Conservation (phyloP, 2,329 filamentous ascomycete species). For the Leptosphaerulina australis region DNA sequence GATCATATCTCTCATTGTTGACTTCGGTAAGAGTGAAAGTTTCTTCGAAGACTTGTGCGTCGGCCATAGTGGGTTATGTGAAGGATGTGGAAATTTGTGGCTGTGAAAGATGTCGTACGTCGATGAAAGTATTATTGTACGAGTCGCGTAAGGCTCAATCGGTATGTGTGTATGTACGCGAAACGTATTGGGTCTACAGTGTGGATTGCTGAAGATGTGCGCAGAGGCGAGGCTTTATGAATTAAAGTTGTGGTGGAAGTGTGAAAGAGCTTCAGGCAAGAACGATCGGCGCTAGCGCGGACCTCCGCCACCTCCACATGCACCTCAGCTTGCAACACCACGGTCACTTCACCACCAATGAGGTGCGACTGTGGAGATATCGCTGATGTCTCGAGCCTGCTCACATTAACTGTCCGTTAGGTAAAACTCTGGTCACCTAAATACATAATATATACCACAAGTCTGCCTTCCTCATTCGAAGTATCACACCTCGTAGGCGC, state of each 20-base stretch:
- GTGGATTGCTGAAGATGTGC: background rate
- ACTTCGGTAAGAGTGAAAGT: conserved; percentile 80
- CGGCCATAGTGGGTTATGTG: conserved; percentile 63
- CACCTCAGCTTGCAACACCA: background rate
- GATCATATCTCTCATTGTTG: conserved; percentile 91
- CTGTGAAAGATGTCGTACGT: background rate
- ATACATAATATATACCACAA: background rate
- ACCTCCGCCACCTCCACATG: conserved; percentile 7
- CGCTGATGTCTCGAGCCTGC: background rate
- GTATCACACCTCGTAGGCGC: conserved; percentile 6
- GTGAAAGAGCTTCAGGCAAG: conserved; percentile 25
- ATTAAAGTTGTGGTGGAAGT: conserved; percentile 11
- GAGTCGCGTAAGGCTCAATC: background rate
- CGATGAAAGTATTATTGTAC: background rate
- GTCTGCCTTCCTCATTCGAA: background rate
- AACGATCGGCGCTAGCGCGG: conserved; percentile 11
- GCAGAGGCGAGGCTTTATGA: background rate
- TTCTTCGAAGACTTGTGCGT: conserved; percentile 93
- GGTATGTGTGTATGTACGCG: background rate
- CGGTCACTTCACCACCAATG: background rate
- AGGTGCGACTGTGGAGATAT: background rate
- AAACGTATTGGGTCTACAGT: too few species aligned
- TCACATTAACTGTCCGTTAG: background rate
- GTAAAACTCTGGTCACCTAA: background rate
- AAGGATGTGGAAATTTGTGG: conserved; percentile 5